A percentile compares a stretch with the other conserved stretches of the same genome.
Evolutionary conservation across 1,284 basidiomycete genomes (phyloP).

Genomic region (Moesziomyces parantarcticus): DNA sequence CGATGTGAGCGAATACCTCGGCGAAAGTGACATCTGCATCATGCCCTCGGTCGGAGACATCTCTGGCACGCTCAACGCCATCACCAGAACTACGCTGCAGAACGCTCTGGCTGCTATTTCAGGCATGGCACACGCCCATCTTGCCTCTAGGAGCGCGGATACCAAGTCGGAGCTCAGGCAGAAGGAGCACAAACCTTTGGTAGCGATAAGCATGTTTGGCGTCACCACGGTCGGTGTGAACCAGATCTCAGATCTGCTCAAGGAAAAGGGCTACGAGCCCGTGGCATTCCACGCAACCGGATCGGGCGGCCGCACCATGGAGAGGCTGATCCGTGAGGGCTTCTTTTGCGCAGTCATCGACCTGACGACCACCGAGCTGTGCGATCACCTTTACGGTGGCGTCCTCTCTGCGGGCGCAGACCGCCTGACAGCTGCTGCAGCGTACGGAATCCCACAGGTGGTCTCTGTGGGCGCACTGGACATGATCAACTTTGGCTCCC

Average conservation of each 20-base stretch:
- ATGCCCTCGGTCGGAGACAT: conserved; percentile 48
- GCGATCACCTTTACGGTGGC: conserved; percentile 37
- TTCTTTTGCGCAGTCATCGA: conserved; percentile 40
- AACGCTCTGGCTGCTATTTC: conserved; percentile 32
- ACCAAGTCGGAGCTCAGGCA: background rate
- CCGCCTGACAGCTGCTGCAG: conserved; percentile 33
- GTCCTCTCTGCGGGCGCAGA: conserved; percentile 37
- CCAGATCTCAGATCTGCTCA: conserved; percentile 31
- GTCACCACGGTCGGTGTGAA: conserved; percentile 37
- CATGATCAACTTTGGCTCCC: conserved; percentile 48
- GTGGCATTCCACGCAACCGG: conserved; percentile 47
- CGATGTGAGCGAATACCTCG: conserved; percentile 36
- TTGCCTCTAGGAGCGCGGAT: background rate
- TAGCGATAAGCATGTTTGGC: conserved; percentile 47
- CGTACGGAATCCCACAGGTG: conserved; percentile 20
- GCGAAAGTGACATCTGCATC: conserved; percentile 43
- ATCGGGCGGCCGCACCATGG: conserved; percentile 41
- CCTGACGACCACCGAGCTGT: conserved; percentile 44
- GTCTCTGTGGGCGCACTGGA: conserved; percentile 43
- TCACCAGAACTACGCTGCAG: conserved; percentile 27
- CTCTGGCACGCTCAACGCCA: conserved; percentile 37
- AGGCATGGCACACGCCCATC: conserved; percentile 30
- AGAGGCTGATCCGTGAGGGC: conserved; percentile 34
- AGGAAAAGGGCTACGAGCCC: conserved; percentile 28
- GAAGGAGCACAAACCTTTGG: conserved; percentile 22